phyloP scores from a whole-genome alignment of 1,284 basidiomycete genomes.

The Ceratobasidium sp. region DNA sequence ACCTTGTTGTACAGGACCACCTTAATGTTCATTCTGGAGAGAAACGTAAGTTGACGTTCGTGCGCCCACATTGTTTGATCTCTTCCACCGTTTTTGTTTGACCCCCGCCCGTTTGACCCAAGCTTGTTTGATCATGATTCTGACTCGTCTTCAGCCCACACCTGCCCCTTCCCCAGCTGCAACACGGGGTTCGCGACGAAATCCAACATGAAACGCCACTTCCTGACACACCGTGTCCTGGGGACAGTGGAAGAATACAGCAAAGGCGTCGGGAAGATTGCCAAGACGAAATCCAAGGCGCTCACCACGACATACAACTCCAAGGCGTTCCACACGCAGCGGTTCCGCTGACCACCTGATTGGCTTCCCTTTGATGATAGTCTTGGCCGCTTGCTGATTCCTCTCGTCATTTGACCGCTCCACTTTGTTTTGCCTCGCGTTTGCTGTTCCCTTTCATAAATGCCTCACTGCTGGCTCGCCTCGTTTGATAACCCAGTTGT shows the following conservation, averaged over 20 bases:
- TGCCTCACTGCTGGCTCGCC: neutral
- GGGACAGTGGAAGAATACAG: conserved; percentile 17
- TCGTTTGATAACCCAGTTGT: neutral
- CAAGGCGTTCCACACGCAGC: conserved; percentile 20
- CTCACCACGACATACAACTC: conserved; percentile 28
- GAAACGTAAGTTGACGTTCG: conserved; percentile 18
- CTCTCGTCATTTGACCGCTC: neutral
- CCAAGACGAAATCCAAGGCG: neutral
- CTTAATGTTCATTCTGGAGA: conserved; percentile 18
- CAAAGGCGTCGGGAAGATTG: neutral
- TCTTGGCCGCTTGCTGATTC: neutral
- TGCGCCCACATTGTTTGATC: no score
- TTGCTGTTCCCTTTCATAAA: neutral
- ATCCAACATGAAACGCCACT: conserved; percentile 36
- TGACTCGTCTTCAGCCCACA: conserved; percentile 3
- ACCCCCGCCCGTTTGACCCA: no score
- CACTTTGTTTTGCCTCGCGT: no score
- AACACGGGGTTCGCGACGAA: conserved; percentile 29
- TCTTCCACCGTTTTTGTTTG: no score
- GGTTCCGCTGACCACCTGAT: conserved; percentile 16
- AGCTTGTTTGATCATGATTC: neutral
- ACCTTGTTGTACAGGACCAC: conserved; percentile 4
- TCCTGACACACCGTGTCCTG: conserved; percentile 11
- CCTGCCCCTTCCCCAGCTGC: conserved; percentile 18
- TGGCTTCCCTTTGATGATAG: no score